phyloP scores from a whole-genome alignment of 192 early-diverging fungal genomes.

The Backusella luteola region DNA sequence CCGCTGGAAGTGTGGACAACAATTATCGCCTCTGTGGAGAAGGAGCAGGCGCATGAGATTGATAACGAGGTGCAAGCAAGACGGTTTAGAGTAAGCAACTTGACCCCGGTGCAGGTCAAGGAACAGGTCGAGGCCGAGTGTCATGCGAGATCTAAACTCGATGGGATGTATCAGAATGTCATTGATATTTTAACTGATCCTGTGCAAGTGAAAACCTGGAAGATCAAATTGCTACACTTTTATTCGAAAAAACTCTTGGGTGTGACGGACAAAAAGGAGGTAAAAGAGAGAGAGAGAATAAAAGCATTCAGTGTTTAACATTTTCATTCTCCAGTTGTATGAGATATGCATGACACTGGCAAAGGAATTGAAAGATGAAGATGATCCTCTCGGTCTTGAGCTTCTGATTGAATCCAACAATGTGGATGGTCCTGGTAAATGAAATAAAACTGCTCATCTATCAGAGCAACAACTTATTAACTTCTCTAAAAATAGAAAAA shows the following conservation, averaged over 20 bases:
- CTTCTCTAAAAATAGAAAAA: conserved; percentile 25
- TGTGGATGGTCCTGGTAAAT: conserved; percentile 33
- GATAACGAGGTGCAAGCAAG: conserved; percentile 63
- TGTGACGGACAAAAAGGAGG: conserved; percentile 15
- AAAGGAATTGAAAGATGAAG: conserved; percentile 26
- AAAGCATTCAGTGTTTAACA: neutral
- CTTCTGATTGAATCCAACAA: conserved; percentile 47
- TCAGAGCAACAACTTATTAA: too few species aligned
- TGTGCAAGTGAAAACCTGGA: neutral
- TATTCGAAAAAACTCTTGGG: conserved; percentile 9
- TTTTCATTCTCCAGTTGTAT: conserved; percentile 22
- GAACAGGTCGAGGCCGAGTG: conserved; percentile 68
- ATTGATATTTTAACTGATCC: neutral
- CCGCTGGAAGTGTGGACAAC: conserved; percentile 34
- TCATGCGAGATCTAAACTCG: conserved; percentile 48
- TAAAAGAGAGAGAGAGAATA: neutral
- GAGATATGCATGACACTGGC: conserved; percentile 39
- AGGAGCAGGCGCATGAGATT: conserved; percentile 41
- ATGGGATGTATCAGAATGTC: conserved; percentile 23
- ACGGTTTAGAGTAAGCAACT: conserved; percentile 66
- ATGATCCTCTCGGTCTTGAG: conserved; percentile 44
- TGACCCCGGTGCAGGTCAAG: conserved; percentile 55
- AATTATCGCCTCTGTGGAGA: conserved; percentile 35
- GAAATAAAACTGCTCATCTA: too few species aligned
- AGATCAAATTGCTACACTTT: conserved; percentile 25